A percentile compares a stretch with the other conserved stretches of the same genome.
Conservation (phyloP, 495 filamentous ascomycete species). For the Penicillium manginii region DNA sequence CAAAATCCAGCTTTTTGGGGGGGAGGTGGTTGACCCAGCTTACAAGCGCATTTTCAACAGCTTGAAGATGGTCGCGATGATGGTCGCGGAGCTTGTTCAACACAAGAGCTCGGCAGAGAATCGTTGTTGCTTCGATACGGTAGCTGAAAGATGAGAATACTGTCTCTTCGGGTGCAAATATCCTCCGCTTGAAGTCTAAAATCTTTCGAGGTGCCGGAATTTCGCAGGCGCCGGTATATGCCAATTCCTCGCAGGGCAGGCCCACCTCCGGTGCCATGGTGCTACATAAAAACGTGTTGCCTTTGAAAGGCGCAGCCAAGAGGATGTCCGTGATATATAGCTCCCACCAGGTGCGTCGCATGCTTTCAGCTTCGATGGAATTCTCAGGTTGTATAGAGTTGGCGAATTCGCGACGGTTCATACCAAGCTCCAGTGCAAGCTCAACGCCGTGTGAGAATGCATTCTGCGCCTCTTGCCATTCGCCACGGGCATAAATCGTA, state of each 20-base stretch:
- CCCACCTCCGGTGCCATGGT: slow-evolving; percentile 38
- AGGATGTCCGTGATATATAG: slow-evolving; percentile 44
- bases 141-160: slow-evolving; percentile 48
- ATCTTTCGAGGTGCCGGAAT: slow-evolving; percentile 38
- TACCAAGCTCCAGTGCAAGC: slow-evolving; percentile 41
- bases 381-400: slow-evolving; percentile 23
- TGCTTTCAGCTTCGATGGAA: slow-evolving; percentile 42
- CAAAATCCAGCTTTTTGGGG: slow-evolving; percentile 42
- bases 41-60: slow-evolving; percentile 48
- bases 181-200: slow-evolving; percentile 38
- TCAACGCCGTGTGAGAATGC: slow-evolving; percentile 36
- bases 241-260: slow-evolving; percentile 44
- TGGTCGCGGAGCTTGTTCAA: slow-evolving; percentile 40
- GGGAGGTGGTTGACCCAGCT: slow-evolving; percentile 51
- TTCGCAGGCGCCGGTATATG: slow-evolving; percentile 31
- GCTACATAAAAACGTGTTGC: slow-evolving; percentile 35
- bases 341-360: slow-evolving; percentile 50
- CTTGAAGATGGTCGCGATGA: slow-evolving; percentile 47
- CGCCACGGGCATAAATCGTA: slow-evolving; percentile 38
- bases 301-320: slow-evolving; percentile 37
- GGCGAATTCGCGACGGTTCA: slow-evolving; percentile 42
- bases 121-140: slow-evolving; percentile 45
- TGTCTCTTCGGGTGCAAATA: slow-evolving; percentile 41
- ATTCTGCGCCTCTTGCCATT: slow-evolving; percentile 37
- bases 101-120: slow-evolving; percentile 41